These are phyloP conservation scores for Agrostemma githago DNA, from an alignment of 148 eudicot species.

Conservation along the genomic window DNA sequence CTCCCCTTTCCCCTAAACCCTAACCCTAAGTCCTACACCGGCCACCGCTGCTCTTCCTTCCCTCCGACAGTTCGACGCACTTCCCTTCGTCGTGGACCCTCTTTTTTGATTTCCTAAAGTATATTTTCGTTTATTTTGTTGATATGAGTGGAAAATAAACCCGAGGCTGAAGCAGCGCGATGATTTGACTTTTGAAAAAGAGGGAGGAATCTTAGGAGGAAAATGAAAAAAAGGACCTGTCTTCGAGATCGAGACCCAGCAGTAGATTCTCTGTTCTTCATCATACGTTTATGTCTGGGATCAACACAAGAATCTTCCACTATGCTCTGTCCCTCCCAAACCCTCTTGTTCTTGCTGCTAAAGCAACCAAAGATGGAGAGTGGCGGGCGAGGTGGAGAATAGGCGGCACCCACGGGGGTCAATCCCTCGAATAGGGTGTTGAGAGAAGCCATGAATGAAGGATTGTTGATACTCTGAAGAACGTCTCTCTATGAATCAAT, in stretches of 20 bases:
- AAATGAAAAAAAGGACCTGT: slow-evolving; percentile 30
- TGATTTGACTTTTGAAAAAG: too few relatives aligned
- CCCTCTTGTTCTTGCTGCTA: slow-evolving; percentile 28
- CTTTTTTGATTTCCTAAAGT: too few relatives aligned
- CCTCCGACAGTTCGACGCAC: too few relatives aligned
- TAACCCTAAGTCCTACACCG: too few relatives aligned
- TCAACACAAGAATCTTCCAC: slow-evolving; percentile 26
- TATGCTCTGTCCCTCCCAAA: slow-evolving; percentile 14
- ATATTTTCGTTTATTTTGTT: too few relatives aligned
- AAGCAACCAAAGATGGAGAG: slow-evolving; percentile 13
- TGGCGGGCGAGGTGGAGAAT: slow-evolving; percentile 5
- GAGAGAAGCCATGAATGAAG: slow-evolving; percentile 10
- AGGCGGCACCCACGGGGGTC: not conserved
- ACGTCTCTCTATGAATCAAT: not conserved
- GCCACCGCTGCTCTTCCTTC: too few relatives aligned
- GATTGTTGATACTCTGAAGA: not conserved
- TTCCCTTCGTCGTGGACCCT: too few relatives aligned
- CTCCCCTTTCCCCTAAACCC: too few relatives aligned
- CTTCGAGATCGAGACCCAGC: slow-evolving; percentile 67
- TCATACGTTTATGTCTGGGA: slow-evolving; percentile 51
- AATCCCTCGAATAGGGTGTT: slow-evolving; percentile 19
- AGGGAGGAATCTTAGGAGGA: too few relatives aligned
- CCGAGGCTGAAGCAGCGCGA: too few relatives aligned
- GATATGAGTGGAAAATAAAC: too few relatives aligned
- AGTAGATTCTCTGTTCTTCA: slow-evolving; percentile 79